A percentile compares a stretch with the other conserved stretches of the same genome.
phyloP scores from a whole-genome alignment of 2,329 filamentous ascomycete genomes.

The Alternaria arborescens region DNA sequence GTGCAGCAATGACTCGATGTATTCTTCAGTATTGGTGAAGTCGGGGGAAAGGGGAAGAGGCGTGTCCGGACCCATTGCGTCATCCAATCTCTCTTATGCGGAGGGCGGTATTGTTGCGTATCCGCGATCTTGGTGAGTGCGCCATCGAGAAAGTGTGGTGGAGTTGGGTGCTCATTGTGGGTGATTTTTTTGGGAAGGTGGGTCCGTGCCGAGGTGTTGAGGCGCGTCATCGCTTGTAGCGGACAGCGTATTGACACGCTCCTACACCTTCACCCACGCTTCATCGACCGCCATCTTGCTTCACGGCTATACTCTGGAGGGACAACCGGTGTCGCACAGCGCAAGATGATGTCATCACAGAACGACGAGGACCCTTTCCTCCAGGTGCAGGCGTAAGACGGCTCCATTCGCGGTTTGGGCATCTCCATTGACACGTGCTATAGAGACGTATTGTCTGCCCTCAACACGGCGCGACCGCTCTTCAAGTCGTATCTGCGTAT shows the following conservation, averaged over 20 bases:
- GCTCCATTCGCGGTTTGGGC: constrained; percentile 7
- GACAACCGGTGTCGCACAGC: constrained; percentile 13
- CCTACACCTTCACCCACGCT: constrained; percentile 11
- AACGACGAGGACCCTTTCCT: constrained; percentile 59
- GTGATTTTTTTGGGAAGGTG: constrained; percentile 22
- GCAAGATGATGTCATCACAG: constrained; percentile 49
- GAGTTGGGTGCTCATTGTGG: constrained; percentile 23
- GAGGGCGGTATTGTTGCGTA: not conserved
- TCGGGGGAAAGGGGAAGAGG: constrained; percentile 74
- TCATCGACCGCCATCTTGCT: constrained; percentile 1
- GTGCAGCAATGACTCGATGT: constrained; percentile 77
- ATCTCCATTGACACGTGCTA: constrained; percentile 32
- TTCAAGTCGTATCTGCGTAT: constrained; percentile 97
- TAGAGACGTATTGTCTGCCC: constrained; percentile 87
- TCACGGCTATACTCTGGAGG: not conserved
- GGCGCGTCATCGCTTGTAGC: constrained; percentile 18
- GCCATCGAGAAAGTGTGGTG: constrained; percentile 19
- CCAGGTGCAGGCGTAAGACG: constrained; percentile 57
- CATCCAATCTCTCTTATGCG: constrained; percentile 22
- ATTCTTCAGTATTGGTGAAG: constrained; percentile 77
- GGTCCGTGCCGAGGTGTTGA: constrained; percentile 24
- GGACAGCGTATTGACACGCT: constrained; percentile 16
- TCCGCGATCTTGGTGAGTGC: not conserved
- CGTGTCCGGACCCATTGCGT: constrained; percentile 57
- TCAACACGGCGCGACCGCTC: constrained; percentile 81